These are phyloP conservation scores for Myxozyma geophila DNA, from an alignment of 805 yeast genomes.

Conservation along the genomic window DNA sequence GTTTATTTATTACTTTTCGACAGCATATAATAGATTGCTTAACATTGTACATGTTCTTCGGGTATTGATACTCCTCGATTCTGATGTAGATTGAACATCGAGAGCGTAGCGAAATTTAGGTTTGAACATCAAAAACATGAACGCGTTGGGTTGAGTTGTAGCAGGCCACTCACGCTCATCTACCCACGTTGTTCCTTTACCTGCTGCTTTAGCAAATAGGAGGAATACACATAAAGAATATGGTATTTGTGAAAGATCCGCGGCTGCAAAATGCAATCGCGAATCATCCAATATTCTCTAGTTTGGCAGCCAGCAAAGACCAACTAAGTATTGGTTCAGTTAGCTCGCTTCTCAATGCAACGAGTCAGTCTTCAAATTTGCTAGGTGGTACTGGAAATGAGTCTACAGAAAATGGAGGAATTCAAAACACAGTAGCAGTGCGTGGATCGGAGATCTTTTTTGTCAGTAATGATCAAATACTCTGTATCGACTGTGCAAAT, in stretches of 20 bases:
- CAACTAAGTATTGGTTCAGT: not conserved
- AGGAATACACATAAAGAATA: not conserved
- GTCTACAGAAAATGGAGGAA: not conserved
- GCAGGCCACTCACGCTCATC: too few species aligned
- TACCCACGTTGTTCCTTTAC: too few species aligned
- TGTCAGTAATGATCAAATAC: constrained; percentile 19
- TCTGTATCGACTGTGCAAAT: constrained; percentile 25
- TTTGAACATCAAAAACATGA: too few species aligned
- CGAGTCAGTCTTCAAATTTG: not conserved
- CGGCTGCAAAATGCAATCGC: constrained; percentile 19
- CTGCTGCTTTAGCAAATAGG: not conserved
- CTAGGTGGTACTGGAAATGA: not conserved
- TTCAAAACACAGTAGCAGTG: constrained; percentile 17
- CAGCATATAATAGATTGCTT: not conserved
- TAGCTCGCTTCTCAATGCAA: not conserved
- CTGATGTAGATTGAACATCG: too few species aligned
- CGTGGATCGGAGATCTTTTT: constrained; percentile 32
- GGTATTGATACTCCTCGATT: too few species aligned
- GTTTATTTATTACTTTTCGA: not conserved
- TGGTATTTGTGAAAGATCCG: constrained; percentile 19
- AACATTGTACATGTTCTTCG: not conserved
- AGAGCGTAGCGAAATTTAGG: too few species aligned
- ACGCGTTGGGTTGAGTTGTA: too few species aligned
- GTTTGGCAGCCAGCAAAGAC: not conserved
- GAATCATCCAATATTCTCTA: constrained; percentile 27